phyloP scores from a whole-genome alignment of 306 rosid species.

The Phaseolus lunatus region DNA sequence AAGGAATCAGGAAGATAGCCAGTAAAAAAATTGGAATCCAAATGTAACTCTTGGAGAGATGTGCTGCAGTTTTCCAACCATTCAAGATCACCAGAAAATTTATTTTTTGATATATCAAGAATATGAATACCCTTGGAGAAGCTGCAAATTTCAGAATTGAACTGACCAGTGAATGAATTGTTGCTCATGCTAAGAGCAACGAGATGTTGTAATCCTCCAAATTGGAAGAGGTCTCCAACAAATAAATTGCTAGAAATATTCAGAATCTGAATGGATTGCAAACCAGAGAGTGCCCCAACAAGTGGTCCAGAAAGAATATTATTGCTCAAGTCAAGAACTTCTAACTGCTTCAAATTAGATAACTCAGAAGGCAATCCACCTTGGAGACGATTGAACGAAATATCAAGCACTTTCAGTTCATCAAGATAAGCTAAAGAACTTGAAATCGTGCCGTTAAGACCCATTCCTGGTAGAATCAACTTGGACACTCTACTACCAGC shows the following conservation, averaged over 20 bases:
- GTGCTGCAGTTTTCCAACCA: constrained; percentile 56
- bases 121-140: constrained; percentile 53
- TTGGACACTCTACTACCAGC: constrained; percentile 56
- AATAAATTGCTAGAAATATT: constrained; percentile 65
- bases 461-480: constrained; percentile 56
- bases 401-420: constrained; percentile 55
- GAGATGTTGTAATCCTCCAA: constrained; percentile 51
- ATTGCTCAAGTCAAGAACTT: constrained; percentile 65
- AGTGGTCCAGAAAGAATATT: constrained; percentile 63
- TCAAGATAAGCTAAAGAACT: constrained; percentile 53
- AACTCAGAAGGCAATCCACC: constrained; percentile 63
- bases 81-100: constrained; percentile 55
- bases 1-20: constrained; percentile 66
- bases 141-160: constrained; percentile 57
- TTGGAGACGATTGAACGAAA: constrained; percentile 61
- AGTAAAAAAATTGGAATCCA: constrained; percentile 54
- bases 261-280: constrained; percentile 54
- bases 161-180: constrained; percentile 60
- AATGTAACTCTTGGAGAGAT: constrained; percentile 54
- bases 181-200: constrained; percentile 63
- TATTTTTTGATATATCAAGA: constrained; percentile 63
- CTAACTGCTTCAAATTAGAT: constrained; percentile 57
- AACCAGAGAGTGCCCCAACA: constrained; percentile 48
- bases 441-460: constrained; percentile 60
- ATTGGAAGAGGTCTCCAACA: constrained; percentile 46